These are phyloP conservation scores for Fusarium pseudocircinatum DNA, from an alignment of 2,329 filamentous ascomycete genomes.

Conservation along the genomic window DNA sequence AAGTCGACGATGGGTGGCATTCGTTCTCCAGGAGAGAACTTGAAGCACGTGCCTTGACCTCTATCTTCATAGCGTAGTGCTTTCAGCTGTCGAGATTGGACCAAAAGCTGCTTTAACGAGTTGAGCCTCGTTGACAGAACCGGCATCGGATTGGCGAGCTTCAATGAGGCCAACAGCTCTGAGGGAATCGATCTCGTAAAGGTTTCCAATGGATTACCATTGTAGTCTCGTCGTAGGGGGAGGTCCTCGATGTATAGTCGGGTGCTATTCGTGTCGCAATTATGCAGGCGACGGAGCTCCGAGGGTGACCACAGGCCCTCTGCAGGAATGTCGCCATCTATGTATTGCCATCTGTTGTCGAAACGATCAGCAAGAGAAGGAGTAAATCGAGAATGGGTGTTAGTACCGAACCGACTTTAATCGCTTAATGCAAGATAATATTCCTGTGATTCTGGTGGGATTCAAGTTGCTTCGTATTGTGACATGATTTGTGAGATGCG, in stretches of 20 bases:
- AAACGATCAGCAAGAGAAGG: constrained; percentile 15
- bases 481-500: constrained; percentile 53
- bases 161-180: constrained; percentile 52
- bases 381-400: not conserved
- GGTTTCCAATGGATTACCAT: constrained; percentile 46
- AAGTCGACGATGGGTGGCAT: constrained; percentile 56
- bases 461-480: constrained; percentile 53
- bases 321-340: constrained; percentile 42
- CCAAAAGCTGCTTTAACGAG: constrained; percentile 55
- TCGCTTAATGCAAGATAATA: constrained; percentile 50
- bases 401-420: constrained; percentile 54
- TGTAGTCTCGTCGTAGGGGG: constrained; percentile 51
- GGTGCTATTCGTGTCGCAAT: constrained; percentile 43
- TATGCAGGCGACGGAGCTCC: constrained; percentile 49
- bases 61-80: constrained; percentile 56
- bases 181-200: constrained; percentile 53
- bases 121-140: constrained; percentile 53
- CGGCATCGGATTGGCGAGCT: constrained; percentile 51
- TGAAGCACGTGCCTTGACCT: constrained; percentile 57
- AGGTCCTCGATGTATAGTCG: constrained; percentile 54
- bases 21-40: constrained; percentile 51
- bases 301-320: constrained; percentile 50
- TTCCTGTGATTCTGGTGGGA: constrained; percentile 46
- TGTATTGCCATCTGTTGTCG: constrained; percentile 52
- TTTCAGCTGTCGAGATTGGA: constrained; percentile 49